Evolutionary conservation across 2,329 filamentous ascomycete species (phyloP).

Genomic region (Hypoxylon sp.): DNA sequence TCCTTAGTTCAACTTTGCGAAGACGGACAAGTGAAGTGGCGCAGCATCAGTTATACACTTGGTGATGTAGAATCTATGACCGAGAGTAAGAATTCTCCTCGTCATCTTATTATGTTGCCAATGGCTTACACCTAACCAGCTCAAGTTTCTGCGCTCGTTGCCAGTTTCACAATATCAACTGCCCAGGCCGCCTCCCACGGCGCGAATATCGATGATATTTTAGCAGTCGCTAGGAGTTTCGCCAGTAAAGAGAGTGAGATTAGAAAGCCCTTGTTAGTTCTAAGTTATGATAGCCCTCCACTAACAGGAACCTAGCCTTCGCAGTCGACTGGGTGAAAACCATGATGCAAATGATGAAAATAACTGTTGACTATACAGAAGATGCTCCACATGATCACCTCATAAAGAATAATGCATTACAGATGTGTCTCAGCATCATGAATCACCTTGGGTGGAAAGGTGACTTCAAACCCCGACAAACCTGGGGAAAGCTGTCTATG

Average conservation of each 20-base stretch:
- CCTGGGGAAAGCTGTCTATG: conserved; percentile 81
- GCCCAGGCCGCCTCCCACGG: conserved; percentile 61
- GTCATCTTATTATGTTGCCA: not conserved
- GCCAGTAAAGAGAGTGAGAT: conserved; percentile 55
- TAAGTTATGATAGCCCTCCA: conserved; percentile 16
- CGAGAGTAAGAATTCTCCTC: conserved; percentile 59
- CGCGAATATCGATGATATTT: conserved; percentile 76
- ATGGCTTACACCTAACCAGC: conserved; percentile 55
- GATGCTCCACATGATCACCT: conserved; percentile 79
- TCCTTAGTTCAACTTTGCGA: conserved; percentile 71
- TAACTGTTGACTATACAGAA: conserved; percentile 84
- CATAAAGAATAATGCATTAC: conserved; percentile 78
- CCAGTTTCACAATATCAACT: conserved; percentile 69
- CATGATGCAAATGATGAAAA: conserved; percentile 76
- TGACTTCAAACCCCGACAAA: conserved; percentile 70
- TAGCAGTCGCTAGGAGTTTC: conserved; percentile 73
- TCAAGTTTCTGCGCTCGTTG: conserved; percentile 70
- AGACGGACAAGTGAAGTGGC: conserved; percentile 72
- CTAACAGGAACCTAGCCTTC: conserved; percentile 62
- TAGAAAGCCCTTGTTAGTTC: no score
- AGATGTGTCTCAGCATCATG: conserved; percentile 82
- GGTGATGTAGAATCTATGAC: conserved; percentile 64
- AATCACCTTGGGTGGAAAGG: conserved; percentile 81
- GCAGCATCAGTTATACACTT: conserved; percentile 63
- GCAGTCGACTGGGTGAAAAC: conserved; percentile 74